Conservation (phyloP, 805 yeast species). For the Hanseniaspora valbyensis region DNA sequence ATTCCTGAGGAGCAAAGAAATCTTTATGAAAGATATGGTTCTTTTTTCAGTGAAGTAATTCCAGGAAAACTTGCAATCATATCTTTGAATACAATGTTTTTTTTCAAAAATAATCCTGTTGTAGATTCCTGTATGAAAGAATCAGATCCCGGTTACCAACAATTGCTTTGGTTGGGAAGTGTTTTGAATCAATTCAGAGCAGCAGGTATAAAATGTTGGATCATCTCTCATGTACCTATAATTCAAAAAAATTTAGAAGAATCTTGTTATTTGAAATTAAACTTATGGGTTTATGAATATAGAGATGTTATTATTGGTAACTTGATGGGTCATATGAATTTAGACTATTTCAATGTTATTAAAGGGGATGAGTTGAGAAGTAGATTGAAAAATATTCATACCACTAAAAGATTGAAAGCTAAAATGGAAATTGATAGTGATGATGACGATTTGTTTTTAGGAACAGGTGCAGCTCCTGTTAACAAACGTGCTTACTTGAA, state of each 20-base stretch:
- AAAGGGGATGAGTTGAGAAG: constrained; percentile 40
- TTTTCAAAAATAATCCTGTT: constrained; percentile 66
- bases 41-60: constrained; percentile 64
- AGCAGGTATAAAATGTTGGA: constrained; percentile 74
- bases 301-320: constrained; percentile 78
- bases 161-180: constrained; percentile 67
- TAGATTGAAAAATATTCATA: neutral
- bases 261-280: constrained; percentile 61
- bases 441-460: constrained; percentile 30
- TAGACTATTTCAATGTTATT: constrained; percentile 72
- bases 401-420: constrained; percentile 10
- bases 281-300: constrained; percentile 74
- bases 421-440: constrained; percentile 21
- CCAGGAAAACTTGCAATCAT: constrained; percentile 69
- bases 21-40: constrained; percentile 62
- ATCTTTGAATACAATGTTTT: constrained; percentile 66
- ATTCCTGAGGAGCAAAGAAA: constrained; percentile 71
- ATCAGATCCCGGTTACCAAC: constrained; percentile 69
- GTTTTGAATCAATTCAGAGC: constrained; percentile 61
- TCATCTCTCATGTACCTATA: constrained; percentile 84
- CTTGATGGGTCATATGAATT: constrained; percentile 79
- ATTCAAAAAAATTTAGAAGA: constrained; percentile 64
- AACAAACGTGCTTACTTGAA: constrained; percentile 55
- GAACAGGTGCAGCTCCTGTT: constrained; percentile 54
- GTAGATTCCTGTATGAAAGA: constrained; percentile 66